phyloP scores from a whole-genome alignment of 2,329 filamentous ascomycete genomes.

The Pestalotiopsis sp. region DNA sequence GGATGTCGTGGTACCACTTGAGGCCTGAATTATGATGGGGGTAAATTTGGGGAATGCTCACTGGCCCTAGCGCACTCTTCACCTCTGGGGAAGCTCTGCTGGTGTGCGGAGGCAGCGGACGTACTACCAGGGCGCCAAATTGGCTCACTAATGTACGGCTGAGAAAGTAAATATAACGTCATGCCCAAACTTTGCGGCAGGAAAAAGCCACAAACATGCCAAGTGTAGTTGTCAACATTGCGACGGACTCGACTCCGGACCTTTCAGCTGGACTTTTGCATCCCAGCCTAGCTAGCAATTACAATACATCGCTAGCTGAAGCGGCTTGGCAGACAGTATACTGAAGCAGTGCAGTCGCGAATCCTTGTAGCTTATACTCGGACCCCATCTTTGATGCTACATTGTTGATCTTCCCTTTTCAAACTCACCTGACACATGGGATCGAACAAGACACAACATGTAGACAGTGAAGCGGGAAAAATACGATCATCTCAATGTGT shows the following conservation, averaged over 20 bases:
- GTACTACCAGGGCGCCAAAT: not conserved
- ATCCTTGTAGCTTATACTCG: not conserved
- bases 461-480: not conserved
- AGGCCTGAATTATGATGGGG: not conserved
- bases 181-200: not conserved
- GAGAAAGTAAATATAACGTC: not conserved
- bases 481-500: too few relatives aligned
- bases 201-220: not conserved
- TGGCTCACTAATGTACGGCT: not conserved
- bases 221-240: not conserved
- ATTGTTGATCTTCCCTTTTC: not conserved
- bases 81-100: not conserved
- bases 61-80: not conserved
- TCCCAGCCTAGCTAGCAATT: not conserved
- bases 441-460: not conserved
- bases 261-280: not conserved
- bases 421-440: not conserved
- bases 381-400: not conserved
- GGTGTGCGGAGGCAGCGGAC: not conserved
- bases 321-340: not conserved
- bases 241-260: not conserved
- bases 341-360: not conserved
- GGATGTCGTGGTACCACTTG: not conserved
- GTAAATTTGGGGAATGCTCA: not conserved
- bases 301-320: not conserved